A percentile compares a stretch with the other conserved stretches of the same genome.
Conservation (phyloP, 2,329 filamentous ascomycete genomes). For the Calonectria pteridis region DNA sequence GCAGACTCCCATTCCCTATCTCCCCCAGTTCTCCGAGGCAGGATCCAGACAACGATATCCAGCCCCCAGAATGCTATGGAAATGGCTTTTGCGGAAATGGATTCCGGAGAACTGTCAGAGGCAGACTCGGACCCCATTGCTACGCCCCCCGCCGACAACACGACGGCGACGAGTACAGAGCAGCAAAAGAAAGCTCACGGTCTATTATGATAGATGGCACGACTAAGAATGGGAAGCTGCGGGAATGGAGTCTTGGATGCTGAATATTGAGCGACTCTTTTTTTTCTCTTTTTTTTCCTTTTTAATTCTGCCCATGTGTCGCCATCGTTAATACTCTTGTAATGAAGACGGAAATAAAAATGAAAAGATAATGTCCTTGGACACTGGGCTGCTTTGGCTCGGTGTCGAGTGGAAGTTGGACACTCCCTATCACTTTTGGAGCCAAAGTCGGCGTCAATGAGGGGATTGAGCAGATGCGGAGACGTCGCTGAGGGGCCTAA, state of each 20-base stretch:
- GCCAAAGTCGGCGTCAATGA: not conserved
- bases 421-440: not conserved
- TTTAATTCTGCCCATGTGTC: not conserved
- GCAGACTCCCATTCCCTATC: not conserved
- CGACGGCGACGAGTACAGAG: not conserved
- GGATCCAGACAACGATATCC: not conserved
- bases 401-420: not conserved
- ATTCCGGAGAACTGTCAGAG: not conserved
- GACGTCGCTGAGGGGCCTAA: not conserved
- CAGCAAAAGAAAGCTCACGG: not conserved
- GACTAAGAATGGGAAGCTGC: not conserved
- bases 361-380: not conserved
- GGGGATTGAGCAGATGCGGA: not conserved
- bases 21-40: not conserved
- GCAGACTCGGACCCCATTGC: not conserved
- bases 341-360: not conserved
- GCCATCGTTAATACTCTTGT: not conserved
- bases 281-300: not conserved
- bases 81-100: not conserved
- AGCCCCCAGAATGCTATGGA: not conserved
- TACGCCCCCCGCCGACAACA: too few relatives aligned
- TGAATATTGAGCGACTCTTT: not conserved
- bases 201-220: not conserved
- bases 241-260: not conserved
- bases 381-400: not conserved